Evolutionary conservation across 768 basidiomycete genomes (phyloP), one percentile per base, ranked within the genome.

Genomic region (Russula compacta): DNA sequence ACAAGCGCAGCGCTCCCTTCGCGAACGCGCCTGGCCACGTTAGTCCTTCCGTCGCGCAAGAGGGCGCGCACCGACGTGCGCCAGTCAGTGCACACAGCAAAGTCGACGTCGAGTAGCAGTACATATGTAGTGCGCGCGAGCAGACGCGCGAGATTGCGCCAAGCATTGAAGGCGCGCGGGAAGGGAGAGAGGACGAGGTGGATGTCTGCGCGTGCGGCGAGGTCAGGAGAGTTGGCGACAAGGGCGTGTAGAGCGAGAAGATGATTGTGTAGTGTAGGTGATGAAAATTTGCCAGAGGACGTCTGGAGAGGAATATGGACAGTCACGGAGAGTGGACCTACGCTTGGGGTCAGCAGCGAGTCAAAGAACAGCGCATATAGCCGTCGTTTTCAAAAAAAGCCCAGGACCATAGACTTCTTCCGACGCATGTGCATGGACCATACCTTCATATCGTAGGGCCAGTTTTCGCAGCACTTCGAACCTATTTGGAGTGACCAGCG

Each of bases 61-160:
- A 58, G 43, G 9, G 40, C 46, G 19, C 77, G 79, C 63, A 91
- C 74, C 9, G 81, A 76, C 33, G 73, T 69, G 59, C 87, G 79
- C 71, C 92, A 89, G 73, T 90, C 83, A 50, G 92, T 92, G 71
- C 91, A 92, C 11, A 89, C 72, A 36, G 81, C 85, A 71, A 95
- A 93, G 71, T 94, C 92, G 63, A 94, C 86, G 70, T 95, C 93
- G 54, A 94, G 83, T 85, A 93, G 88, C 84, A 94, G 88, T 59
- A 93, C 81, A 66, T 83, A 90, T 64, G 87, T 82, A 8, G 92
- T 92, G 14, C 89, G 81, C 4, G 91, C 86, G 67, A 92, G 90
- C 53, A 91, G 76, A 44, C 92, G 83, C 3, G 92, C 92, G 46
- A 85, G 81, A 70, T 94, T 94, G 38, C 92, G 80, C 89, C 91